Percentiles rank a stretch among this genome's conserved stretches.
phyloP scores from a whole-genome alignment of 441 rosid species.

The Jatropha podagrica region DNA sequence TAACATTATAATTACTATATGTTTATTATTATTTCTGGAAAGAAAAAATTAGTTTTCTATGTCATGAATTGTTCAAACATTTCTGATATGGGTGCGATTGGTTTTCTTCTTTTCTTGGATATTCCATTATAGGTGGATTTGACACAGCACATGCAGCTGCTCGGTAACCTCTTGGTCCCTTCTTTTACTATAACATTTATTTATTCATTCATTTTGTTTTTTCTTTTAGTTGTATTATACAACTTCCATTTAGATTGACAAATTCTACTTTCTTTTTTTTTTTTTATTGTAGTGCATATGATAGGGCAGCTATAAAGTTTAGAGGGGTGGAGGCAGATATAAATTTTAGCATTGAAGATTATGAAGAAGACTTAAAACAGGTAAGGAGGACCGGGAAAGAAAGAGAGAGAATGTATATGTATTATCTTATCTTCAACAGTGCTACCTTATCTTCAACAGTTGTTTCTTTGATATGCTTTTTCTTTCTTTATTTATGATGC shows the following conservation, averaged over 20 bases:
- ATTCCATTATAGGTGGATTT: slow-evolving; percentile 75
- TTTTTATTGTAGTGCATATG: slow-evolving; percentile 68
- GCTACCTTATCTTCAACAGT: slow-evolving; percentile 36
- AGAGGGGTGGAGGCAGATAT: slow-evolving; percentile 94
- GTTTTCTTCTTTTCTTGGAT: slow-evolving; percentile 13
- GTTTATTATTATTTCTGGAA: neutral
- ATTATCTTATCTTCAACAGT: slow-evolving; percentile 35
- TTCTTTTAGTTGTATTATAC: neutral
- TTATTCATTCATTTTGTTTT: neutral
- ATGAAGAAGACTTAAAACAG: slow-evolving; percentile 93
- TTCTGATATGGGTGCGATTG: slow-evolving; percentile 22
- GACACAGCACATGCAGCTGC: slow-evolving; percentile 99
- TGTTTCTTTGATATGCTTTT: slow-evolving; percentile 1
- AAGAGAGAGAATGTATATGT: neutral
- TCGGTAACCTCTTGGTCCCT: slow-evolving; percentile 46
- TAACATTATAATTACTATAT: neutral
- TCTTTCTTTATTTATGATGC: slow-evolving; percentile 7
- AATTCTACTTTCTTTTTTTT: neutral
- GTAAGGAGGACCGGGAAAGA: slow-evolving; percentile 29
- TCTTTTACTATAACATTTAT: neutral
- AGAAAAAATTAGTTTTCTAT: neutral
- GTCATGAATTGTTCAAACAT: slow-evolving; percentile 24
- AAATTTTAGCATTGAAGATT: slow-evolving; percentile 82
- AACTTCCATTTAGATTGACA: too few relatives aligned
- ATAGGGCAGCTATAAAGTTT: slow-evolving; percentile 97